Percentiles rank a stretch among this genome's conserved stretches.
Evolutionary conservation across 768 basidiomycete genomes (phyloP).

Genomic region (Pleurotus sapidus): DNA sequence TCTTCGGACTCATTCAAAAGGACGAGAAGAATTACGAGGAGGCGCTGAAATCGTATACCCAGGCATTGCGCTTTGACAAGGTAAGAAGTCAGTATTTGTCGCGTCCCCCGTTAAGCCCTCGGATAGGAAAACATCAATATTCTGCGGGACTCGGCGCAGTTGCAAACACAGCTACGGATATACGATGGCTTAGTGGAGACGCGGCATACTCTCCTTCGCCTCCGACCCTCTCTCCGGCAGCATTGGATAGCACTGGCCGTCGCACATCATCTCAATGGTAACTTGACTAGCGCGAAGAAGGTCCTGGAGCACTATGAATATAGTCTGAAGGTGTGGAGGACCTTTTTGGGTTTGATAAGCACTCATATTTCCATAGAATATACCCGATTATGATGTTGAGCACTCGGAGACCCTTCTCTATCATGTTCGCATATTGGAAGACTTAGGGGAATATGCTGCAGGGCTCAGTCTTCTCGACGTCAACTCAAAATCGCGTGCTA

Average conservation of each 20-base stretch:
- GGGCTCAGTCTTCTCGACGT: constrained; percentile 64
- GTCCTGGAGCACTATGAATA: constrained; percentile 71
- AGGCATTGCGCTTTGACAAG: constrained; percentile 87
- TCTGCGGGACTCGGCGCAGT: constrained; percentile 82
- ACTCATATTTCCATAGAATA: constrained; percentile 42
- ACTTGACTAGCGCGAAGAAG: constrained; percentile 64
- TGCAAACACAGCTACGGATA: constrained; percentile 84
- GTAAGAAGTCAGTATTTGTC: constrained; percentile 38
- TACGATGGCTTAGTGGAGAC: constrained; percentile 80
- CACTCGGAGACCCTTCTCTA: constrained; percentile 82
- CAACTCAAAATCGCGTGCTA: constrained; percentile 57
- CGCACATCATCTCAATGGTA: constrained; percentile 82
- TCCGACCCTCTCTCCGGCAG: constrained; percentile 79
- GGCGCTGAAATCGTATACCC: constrained; percentile 88
- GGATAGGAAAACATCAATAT: constrained; percentile 90
- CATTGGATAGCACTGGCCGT: constrained; percentile 91
- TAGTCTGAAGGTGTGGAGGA: constrained; percentile 57
- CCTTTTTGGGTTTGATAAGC: not conserved
- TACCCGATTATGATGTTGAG: constrained; percentile 77
- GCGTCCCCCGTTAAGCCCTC: not conserved
- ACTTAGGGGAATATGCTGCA: constrained; percentile 57
- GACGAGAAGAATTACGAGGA: constrained; percentile 94
- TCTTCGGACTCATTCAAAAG: constrained; percentile 92
- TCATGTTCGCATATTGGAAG: constrained; percentile 71
- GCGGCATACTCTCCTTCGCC: constrained; percentile 72